Evolutionary conservation across 805 yeast species (phyloP).

Genomic region (Hanseniaspora singularis): DNA sequence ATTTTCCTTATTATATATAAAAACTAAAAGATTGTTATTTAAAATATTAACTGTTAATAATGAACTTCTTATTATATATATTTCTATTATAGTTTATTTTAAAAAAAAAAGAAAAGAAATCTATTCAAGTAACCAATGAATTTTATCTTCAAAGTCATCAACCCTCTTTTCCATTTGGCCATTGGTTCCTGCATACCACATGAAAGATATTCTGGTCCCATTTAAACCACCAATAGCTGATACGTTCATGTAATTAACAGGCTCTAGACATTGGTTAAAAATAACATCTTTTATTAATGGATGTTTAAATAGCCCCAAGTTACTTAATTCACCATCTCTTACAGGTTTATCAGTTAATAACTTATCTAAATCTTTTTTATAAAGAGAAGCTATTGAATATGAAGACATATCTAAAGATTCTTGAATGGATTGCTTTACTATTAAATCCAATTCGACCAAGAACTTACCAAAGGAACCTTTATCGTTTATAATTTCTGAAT

Average conservation of each 20-base stretch:
- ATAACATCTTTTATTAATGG: conserved; percentile 1
- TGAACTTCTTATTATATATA: too few relatives aligned
- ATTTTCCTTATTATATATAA: too few relatives aligned
- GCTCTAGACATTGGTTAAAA: conserved; percentile 13
- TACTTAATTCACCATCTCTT: conserved; percentile 7
- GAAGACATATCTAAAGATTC: not conserved
- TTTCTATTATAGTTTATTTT: too few relatives aligned
- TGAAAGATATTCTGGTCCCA: conserved; percentile 9
- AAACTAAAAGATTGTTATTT: too few relatives aligned
- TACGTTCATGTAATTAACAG: conserved; percentile 12
- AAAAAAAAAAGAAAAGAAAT: not conserved
- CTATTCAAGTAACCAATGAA: not conserved
- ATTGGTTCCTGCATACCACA: conserved; percentile 8
- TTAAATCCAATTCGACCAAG: not conserved
- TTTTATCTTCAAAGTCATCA: not conserved
- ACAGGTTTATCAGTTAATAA: not conserved
- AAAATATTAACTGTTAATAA: too few relatives aligned
- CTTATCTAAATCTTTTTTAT: not conserved
- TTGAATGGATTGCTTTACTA: not conserved
- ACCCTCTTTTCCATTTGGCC: not conserved
- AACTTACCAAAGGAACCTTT: not conserved
- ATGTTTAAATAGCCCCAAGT: conserved; percentile 6
- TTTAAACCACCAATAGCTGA: conserved; percentile 6
- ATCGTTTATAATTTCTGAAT: not conserved
- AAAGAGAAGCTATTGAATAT: conserved; percentile 7